Evolutionary conservation across 2,329 filamentous ascomycete genomes (phyloP), one percentile per base, ranked within the genome.

Genomic region (Fusarium decemcellulare): DNA sequence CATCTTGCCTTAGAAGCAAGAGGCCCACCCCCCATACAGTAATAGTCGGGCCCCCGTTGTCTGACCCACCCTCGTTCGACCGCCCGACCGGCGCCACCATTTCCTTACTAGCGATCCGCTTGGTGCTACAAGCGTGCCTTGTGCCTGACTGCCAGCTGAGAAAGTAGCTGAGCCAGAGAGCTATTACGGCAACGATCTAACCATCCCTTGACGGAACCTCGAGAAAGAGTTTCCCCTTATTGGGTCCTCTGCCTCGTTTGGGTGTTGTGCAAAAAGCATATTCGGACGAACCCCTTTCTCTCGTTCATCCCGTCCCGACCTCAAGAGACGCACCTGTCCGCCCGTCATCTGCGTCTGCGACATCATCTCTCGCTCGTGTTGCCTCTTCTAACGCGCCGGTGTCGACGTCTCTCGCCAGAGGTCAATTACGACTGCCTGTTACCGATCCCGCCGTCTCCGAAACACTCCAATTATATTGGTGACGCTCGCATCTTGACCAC

Each of bases 391-490:
- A 76, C 76, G 71, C 76, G 65, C 68, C 68, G 78, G 78, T 80
- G 73, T 73, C 77, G 77, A 78, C 65, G 63, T 64, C 70, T 74
- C 65, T 76, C 75, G 73, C 71, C 74, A 67, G 65, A 69, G 74
- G 65, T 53, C 61, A 74, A 70, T 72, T 37, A 46, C 32, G 51
- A 47, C 57, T 48, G 66, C 60, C 71, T 66, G 64, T 54, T 66
- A 61, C 65, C 64, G 70, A 67, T 70, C 67, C 75, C 70, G 68
- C 69, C 64, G 43, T 65, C 67, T 67, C 72, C 77, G 73, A 78
- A 74, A 77, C 75, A 76, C 42, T 46, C 67, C 74, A 75, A 76
- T 72, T 76, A 71, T 77, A 78, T 77, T 80, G 79, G 79, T 73
- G 73, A 77, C 74, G 68, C 75, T 77, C 75, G 73, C 72, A 75